Evolutionary conservation across 306 rosid genomes (phyloP), one percentile per base, ranked within the genome.

Genomic region (Heteromeles arbutifolia): DNA sequence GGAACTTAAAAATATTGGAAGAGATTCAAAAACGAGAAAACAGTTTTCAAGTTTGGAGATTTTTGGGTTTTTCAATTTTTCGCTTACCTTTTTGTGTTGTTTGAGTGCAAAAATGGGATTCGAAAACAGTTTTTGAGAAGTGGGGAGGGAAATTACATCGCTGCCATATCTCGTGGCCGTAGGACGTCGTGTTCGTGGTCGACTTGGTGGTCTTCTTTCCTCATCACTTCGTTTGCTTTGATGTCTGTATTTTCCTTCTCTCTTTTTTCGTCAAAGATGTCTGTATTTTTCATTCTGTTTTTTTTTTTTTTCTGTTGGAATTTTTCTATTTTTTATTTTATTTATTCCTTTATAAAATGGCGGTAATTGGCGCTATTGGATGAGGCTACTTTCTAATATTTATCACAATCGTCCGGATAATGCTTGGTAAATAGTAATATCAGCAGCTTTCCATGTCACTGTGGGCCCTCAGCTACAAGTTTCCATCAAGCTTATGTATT

Each of bases 41-140:
- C 54, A 48, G 54, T 15, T 15, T 48, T 48, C 3, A 48, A 48
- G 54, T 14, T 48, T 6, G 54, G 8, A 19, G 29, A 15, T 28
- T 68, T 64, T 70, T 70, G 64, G 22, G 64, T 61, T 26, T 31
- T 65, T 80, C 59, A 17, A 57, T 31, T 75, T 41, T 50, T 75
- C 26, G 72, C 80, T 65, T 67, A 85, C 87, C 90, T 63, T 50
- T 11, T 11, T 74, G 13, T 6, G 17, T 62, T 28, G 24, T 22
- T 15, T 7, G 9, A 25, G 73, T 65, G 80, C 29, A 32, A 70
- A 44, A 28, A 28, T 57, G 69, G 74, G 69, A 56, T 21, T 21
- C 2, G 28, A 56, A 56, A 56, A 56, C 52, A 65, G 6, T 43
- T 74, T 41, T 19, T 12, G 21, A 43, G 48, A 72, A 64, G 74